phyloP scores from a whole-genome alignment of 2,329 filamentous ascomycete genomes.

The Coniochaeta ligniaria region DNA sequence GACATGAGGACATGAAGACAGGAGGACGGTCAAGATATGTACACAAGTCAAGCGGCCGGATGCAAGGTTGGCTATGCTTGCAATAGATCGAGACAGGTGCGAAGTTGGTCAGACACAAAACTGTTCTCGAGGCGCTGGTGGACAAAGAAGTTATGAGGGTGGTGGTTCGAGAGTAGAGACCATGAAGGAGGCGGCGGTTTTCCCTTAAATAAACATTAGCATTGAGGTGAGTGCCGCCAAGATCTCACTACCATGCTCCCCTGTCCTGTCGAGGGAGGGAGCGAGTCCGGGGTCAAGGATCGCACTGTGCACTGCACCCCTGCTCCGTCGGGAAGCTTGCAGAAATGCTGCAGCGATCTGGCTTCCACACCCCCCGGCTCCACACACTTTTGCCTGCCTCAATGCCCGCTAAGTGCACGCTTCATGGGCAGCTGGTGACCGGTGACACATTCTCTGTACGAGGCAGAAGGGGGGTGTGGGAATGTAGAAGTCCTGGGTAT shows the following conservation, averaged over 20 bases:
- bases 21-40: constrained; percentile 1
- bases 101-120: neutral
- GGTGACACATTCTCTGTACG: neutral
- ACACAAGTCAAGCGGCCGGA: neutral
- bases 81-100: neutral
- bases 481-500: neutral
- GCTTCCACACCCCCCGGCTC: neutral
- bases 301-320: neutral
- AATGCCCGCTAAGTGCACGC: neutral
- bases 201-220: constrained; percentile 1
- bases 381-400: neutral
- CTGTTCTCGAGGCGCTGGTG: neutral
- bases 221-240: neutral
- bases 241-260: neutral
- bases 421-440: neutral
- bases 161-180: neutral
- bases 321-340: neutral
- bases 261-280: neutral
- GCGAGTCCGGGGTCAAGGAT: neutral
- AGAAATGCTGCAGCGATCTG: neutral
- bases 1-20: constrained; percentile 22
- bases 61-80: neutral
- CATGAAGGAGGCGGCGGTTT: neutral
- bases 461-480: neutral
- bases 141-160: constrained; percentile 1